Evolutionary conservation across 257 asterid genomes (phyloP).

Genomic region (Oldenlandia corymbosa): DNA sequence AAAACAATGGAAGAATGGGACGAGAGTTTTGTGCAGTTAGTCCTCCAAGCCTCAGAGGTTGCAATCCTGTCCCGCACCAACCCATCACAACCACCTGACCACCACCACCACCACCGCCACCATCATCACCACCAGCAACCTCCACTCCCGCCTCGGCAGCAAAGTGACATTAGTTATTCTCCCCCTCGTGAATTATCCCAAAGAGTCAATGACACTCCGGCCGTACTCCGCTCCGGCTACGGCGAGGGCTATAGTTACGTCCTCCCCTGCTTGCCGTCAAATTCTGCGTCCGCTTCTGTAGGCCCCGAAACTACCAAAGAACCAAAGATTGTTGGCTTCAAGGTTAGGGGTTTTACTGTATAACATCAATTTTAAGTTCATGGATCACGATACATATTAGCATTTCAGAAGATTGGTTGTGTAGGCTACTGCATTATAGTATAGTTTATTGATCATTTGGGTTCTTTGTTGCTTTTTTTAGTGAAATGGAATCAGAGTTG

Average conservation of each 20-base stretch:
- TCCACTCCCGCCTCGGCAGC: conserved; percentile 15
- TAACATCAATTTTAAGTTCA: no score
- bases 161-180: conserved; percentile 33
- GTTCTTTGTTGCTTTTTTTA: neutral
- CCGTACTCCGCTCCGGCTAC: neutral
- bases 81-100: conserved; percentile 42
- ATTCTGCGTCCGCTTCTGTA: conserved; percentile 8
- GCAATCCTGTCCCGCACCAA: conserved; percentile 39
- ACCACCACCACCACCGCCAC: conserved; percentile 33
- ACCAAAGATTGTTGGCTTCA: conserved; percentile 39
- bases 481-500: no score
- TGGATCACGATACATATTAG: neutral
- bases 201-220: conserved; percentile 25
- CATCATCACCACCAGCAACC: conserved; percentile 23
- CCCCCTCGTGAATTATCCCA: conserved; percentile 92
- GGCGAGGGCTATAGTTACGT: neutral
- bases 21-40: no score
- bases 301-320: conserved; percentile 30
- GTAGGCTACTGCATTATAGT: neutral
- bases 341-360: conserved; percentile 36
- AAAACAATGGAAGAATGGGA: conserved; percentile 64
- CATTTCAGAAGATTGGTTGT: neutral
- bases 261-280: conserved; percentile 11
- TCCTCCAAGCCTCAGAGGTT: no score
- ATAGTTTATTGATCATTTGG: neutral